phyloP scores from a whole-genome alignment of 768 basidiomycete species.

The Leccinum fibrillosum region DNA sequence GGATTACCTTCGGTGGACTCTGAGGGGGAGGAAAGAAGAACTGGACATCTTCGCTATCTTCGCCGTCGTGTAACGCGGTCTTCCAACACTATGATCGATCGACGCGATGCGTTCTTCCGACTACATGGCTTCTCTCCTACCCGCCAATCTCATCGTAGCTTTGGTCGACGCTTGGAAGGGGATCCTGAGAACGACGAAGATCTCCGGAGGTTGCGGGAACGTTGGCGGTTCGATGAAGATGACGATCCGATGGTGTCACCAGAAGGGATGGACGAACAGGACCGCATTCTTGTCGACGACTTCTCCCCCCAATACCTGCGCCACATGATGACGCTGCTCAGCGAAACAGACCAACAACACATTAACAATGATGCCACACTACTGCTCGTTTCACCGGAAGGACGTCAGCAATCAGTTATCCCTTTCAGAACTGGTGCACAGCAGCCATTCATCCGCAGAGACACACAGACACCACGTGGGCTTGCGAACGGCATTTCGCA shows the following conservation, averaged over 20 bases:
- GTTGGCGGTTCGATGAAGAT: conserved; percentile 70
- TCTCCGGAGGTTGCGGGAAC: conserved; percentile 43
- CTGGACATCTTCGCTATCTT: conserved; percentile 34
- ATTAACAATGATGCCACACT: conserved; percentile 52
- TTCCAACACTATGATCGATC: conserved; percentile 74
- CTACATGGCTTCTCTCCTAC: conserved; percentile 21
- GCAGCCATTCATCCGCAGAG: conserved; percentile 27
- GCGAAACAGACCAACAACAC: conserved; percentile 49
- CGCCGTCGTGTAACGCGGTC: conserved; percentile 82
- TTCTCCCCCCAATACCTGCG: conserved; percentile 58
- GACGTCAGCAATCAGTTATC: conserved; percentile 46
- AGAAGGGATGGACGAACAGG: conserved; percentile 64
- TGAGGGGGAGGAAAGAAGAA: conserved; percentile 20
- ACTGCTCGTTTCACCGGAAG: conserved; percentile 41
- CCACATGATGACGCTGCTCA: conserved; percentile 53
- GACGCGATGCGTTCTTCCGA: conserved; percentile 43
- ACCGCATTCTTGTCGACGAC: conserved; percentile 69
- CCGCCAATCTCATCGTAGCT: conserved; percentile 5
- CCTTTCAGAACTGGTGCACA: conserved; percentile 43
- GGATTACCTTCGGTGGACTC: conserved; percentile 28
- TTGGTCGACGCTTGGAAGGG: conserved; percentile 28
- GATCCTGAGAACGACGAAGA: conserved; percentile 37
- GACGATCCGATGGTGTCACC: conserved; percentile 54
- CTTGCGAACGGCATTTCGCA: conserved; percentile 27
- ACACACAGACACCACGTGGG: conserved; percentile 20